phyloP scores from a whole-genome alignment of 352 stramenopile species.

The Blastocystis sp. region DNA sequence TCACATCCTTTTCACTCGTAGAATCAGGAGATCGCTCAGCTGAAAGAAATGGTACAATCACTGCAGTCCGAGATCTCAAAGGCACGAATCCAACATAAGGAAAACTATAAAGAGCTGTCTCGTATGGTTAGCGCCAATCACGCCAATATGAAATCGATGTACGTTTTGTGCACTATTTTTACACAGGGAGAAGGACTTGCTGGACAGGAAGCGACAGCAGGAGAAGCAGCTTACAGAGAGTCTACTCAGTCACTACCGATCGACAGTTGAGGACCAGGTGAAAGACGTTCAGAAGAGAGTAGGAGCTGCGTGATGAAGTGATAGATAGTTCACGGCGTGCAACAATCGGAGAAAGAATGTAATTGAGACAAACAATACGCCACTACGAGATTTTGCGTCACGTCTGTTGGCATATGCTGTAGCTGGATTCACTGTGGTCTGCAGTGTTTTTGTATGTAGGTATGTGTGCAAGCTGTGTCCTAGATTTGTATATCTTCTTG shows the following conservation, averaged over 20 bases:
- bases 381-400: constrained; percentile 16
- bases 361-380: background rate
- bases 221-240: constrained; percentile 4
- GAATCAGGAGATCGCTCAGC: background rate
- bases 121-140: background rate
- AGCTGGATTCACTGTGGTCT: constrained; percentile 9
- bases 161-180: background rate
- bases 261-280: constrained; percentile 25
- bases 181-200: background rate
- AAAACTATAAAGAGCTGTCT: background rate
- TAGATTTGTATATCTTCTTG: constrained; percentile 53
- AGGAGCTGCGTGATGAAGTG: background rate
- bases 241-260: constrained; percentile 41
- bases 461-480: background rate
- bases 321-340: constrained; percentile 5
- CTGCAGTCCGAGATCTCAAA: background rate
- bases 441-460: constrained; percentile 51
- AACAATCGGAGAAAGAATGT: constrained; percentile 33
- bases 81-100: background rate
- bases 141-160: background rate
- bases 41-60: background rate
- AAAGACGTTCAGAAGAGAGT: constrained; percentile 40
- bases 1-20: background rate
- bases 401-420: constrained; percentile 29
- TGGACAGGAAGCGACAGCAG: background rate